These are phyloP conservation scores for Pseudoneurospora amorphoporcata DNA, from an alignment of 495 filamentous ascomycete genomes.

Conservation along the genomic window DNA sequence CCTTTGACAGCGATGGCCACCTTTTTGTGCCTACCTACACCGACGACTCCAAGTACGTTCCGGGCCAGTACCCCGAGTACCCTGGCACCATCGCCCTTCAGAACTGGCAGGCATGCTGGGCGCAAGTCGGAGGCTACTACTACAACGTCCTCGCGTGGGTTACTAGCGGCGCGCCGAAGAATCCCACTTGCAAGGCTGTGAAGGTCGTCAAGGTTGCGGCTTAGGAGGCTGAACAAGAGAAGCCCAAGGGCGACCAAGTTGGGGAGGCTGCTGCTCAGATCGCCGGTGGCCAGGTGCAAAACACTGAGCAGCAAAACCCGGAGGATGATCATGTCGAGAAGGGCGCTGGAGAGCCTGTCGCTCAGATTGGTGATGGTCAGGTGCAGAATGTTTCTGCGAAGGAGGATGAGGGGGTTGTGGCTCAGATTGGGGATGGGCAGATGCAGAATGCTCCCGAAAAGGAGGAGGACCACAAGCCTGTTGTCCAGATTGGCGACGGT, in stretches of 20 bases:
- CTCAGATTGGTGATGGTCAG: neutral
- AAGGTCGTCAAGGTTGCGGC: conserved; percentile 17
- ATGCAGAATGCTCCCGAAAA: neutral
- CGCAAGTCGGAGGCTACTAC: conserved; percentile 38
- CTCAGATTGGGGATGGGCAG: neutral
- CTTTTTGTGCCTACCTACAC: conserved; percentile 36
- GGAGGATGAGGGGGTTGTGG: neutral
- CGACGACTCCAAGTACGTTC: conserved; percentile 29
- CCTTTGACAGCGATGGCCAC: conserved; percentile 31
- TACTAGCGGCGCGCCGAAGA: conserved; percentile 35
- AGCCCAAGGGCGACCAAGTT: neutral
- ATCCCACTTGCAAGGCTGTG: conserved; percentile 45
- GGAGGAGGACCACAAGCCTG: neutral
- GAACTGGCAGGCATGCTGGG: conserved; percentile 44
- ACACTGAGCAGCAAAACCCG: neutral
- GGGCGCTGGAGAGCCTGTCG: neutral
- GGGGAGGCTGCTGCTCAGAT: neutral
- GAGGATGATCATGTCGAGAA: neutral
- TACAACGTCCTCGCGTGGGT: conserved; percentile 44
- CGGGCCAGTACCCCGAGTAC: conserved; percentile 10
- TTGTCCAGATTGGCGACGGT: neutral
- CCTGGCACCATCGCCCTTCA: conserved; percentile 12
- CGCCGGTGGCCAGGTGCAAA: neutral
- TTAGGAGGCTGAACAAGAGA: neutral
- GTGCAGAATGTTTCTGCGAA: neutral